A percentile compares a stretch with the other conserved stretches of the same genome.
phyloP scores from a whole-genome alignment of 805 yeast genomes.

The Vanderwaltozyma polyspora region DNA sequence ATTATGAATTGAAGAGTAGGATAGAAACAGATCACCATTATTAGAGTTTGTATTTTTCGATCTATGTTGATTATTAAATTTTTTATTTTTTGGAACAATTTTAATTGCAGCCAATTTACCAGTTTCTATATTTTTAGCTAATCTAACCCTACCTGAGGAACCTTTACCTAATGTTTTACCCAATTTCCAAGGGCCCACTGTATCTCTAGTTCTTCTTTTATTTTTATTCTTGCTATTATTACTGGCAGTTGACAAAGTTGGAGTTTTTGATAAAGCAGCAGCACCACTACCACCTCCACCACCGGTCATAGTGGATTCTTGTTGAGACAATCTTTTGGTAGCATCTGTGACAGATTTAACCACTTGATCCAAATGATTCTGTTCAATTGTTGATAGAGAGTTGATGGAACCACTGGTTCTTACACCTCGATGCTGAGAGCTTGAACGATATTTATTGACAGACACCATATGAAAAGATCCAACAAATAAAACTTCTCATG shows the following conservation, averaged over 20 bases:
- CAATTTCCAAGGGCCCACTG: conserved; percentile 73
- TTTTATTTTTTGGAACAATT: conserved; percentile 53
- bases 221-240: neutral
- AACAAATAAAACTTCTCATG: no score
- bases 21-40: neutral
- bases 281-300: conserved; percentile 10
- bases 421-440: no score
- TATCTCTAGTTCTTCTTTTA: conserved; percentile 26
- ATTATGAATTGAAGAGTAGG: conserved; percentile 5
- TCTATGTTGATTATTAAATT: conserved; percentile 28
- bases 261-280: neutral
- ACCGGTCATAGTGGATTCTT: conserved; percentile 18
- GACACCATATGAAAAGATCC: no score
- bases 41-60: conserved; percentile 2
- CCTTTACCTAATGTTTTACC: conserved; percentile 76
- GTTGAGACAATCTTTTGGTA: conserved; percentile 25
- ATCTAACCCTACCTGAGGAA: conserved; percentile 68
- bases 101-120: conserved; percentile 78
- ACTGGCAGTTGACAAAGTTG: neutral
- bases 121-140: conserved; percentile 57
- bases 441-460: no score
- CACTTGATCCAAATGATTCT: conserved; percentile 20
- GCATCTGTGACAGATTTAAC: conserved; percentile 28
- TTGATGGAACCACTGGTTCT: no score
- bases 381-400: no score